Evolutionary conservation across 192 early-diverging fungal genomes (phyloP).

Genomic region (Gryganskiella cystojenkinii): DNA sequence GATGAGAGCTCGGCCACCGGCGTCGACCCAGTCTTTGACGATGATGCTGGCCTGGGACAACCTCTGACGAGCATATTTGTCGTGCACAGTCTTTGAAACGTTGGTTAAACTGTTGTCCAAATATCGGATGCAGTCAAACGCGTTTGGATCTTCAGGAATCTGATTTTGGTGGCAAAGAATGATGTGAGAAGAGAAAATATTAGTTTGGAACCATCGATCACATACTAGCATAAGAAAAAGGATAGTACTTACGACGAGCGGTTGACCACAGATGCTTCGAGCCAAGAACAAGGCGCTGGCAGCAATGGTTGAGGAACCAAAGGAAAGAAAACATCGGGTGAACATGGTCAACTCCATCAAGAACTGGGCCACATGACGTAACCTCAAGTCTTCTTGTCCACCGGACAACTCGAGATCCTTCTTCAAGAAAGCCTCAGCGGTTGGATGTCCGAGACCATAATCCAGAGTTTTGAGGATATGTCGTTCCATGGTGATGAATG

Average conservation of each 20-base stretch:
- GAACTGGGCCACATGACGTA: conserved; percentile 51
- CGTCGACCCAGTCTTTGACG: conserved; percentile 54
- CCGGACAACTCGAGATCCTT: conserved; percentile 45
- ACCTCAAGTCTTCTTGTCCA: conserved; percentile 19
- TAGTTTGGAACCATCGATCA: too few species aligned
- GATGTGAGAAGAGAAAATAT: background rate
- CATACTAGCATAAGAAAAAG: too few species aligned
- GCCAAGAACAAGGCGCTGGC: conserved; percentile 48
- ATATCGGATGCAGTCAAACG: conserved; percentile 36
- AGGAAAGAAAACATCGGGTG: conserved; percentile 51
- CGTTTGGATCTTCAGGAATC: conserved; percentile 43
- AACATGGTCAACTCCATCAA: conserved; percentile 55
- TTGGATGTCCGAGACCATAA: conserved; percentile 50
- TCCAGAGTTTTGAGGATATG: conserved; percentile 55
- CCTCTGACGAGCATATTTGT: conserved; percentile 45
- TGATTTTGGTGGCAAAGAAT: background rate
- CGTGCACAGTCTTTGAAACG: conserved; percentile 51
- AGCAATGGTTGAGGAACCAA: conserved; percentile 53
- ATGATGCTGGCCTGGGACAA: conserved; percentile 55
- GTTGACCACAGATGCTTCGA: conserved; percentile 48
- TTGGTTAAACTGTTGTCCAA: conserved; percentile 48
- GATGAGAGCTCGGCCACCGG: conserved; percentile 39
- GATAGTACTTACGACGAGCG: conserved; percentile 14
- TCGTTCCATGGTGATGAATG: conserved; percentile 54
- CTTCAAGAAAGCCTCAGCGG: conserved; percentile 53